Conservation (phyloP, 257 asterid genomes). For the Eustoma russellianum region DNA sequence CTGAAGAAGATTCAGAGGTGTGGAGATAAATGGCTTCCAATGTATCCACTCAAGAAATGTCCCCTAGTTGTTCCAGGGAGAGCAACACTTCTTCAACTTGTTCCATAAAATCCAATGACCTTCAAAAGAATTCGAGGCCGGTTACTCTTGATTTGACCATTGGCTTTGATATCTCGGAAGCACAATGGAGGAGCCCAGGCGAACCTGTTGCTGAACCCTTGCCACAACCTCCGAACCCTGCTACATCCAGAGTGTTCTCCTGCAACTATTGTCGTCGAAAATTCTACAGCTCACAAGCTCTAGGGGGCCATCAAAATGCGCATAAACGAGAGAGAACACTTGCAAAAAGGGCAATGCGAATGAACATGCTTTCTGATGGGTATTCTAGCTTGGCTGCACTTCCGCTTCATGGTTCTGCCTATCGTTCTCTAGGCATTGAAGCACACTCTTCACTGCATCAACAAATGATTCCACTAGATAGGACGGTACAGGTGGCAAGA, state of each 20-base stretch:
- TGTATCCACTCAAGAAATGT: constrained; percentile 36
- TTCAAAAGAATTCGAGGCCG: constrained; percentile 16
- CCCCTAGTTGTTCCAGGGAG: constrained; percentile 30
- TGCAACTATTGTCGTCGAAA: constrained; percentile 91
- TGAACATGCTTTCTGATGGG: constrained; percentile 77
- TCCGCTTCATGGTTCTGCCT: constrained; percentile 69
- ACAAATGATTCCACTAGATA: constrained; percentile 26
- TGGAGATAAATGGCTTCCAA: constrained; percentile 64
- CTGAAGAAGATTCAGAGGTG: constrained; percentile 72
- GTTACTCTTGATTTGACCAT: constrained; percentile 69
- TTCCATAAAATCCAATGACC: constrained; percentile 19
- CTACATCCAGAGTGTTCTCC: constrained; percentile 53
- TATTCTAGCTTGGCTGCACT: constrained; percentile 80
- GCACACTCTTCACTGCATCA: constrained; percentile 71
- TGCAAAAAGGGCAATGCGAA: constrained; percentile 79
- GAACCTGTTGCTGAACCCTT: constrained; percentile 18
- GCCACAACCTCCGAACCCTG: constrained; percentile 29
- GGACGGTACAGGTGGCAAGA: constrained; percentile 14
- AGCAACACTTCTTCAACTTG: constrained; percentile 27
- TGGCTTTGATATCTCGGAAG: constrained; percentile 31
- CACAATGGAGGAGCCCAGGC: constrained; percentile 9
- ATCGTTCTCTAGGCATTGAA: constrained; percentile 64
- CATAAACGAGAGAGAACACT: constrained; percentile 88
- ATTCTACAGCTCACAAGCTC: constrained; percentile 90
- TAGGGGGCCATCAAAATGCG: constrained; percentile 96